These are phyloP conservation scores for Allium sativum DNA, from an alignment of 106 monocot species.

Conservation along the genomic window DNA sequence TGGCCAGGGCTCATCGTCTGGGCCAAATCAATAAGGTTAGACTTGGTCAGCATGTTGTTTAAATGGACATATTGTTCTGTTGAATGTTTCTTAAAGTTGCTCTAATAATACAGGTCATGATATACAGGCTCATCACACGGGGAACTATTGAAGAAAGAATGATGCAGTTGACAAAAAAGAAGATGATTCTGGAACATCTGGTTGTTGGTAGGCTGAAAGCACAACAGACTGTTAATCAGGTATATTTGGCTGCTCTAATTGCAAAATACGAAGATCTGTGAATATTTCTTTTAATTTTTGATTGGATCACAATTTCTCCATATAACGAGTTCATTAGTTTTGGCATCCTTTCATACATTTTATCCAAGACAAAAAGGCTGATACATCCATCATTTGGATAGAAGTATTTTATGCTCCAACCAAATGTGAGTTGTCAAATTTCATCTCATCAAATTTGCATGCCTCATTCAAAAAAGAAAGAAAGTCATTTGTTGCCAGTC, in stretches of 20 bases:
- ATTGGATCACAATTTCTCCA: not conserved
- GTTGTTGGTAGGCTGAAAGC: conserved; percentile 97
- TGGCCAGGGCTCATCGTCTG: conserved; percentile 97
- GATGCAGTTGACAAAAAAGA: conserved; percentile 99
- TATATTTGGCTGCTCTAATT: conserved; percentile 4
- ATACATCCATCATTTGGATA: too few relatives aligned
- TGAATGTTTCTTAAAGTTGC: too few relatives aligned
- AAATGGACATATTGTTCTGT: too few relatives aligned
- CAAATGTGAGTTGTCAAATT: too few relatives aligned
- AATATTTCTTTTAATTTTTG: too few relatives aligned
- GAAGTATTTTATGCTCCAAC: too few relatives aligned
- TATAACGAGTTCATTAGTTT: not conserved
- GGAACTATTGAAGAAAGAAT: conserved; percentile 99
- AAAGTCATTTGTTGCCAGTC: too few relatives aligned
- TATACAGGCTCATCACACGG: conserved; percentile 86
- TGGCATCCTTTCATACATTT: too few relatives aligned
- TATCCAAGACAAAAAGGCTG: too few relatives aligned
- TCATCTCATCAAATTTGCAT: too few relatives aligned
- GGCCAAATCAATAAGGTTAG: conserved; percentile 92
- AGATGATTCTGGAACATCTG: conserved; percentile 96
- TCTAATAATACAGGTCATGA: conserved; percentile 65
- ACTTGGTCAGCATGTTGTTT: not conserved
- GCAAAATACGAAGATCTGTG: too few relatives aligned
- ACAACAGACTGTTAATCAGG: conserved; percentile 91
- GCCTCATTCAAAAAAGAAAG: too few relatives aligned